Evolutionary conservation across 2,329 filamentous ascomycete genomes (phyloP), one percentile per base, ranked within the genome.

Genomic region (Cryphonectria nitschkei): DNA sequence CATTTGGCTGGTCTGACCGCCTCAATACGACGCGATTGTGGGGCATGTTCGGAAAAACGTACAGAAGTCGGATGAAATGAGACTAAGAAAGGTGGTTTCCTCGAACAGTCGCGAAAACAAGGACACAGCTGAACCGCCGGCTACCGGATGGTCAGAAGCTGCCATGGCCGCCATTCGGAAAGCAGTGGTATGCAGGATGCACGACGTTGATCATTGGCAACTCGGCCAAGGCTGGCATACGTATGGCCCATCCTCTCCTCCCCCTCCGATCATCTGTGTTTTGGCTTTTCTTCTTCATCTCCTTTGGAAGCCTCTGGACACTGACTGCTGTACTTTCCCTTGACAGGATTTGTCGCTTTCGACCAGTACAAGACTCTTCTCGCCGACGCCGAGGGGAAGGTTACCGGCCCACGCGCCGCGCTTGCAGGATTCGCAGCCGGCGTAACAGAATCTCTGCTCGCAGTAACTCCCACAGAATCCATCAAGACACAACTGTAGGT

Each of bases 141-240:
- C 86, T 98, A 77, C 86, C 92, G 65, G 90, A 92, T 69, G 92
- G 91, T 63, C 86, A 97, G 85, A 98, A 97, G 84, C 88, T 98
- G 41, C 94, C 95, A 68, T 98, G 94, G 93, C 96, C 96, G 60
- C 93, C 93, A 14, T 98, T 98, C 78, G 96, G 96, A 65, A 86
- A 83, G 76, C 94, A 97, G 81, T 99, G 96, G 96, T 99, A 99
- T 81, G 95, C 96, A 16, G 96, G 96, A 52, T 99, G 96, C 84
- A 98, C 96, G 63, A 98, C 96, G 39, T 84, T 98, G 79, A 97
- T 99, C 72, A 94, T 98, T 75, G 96, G 96, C 73, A 99, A 99
- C 83, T 97, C 94, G 68, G 87, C 96, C 79, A 99, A 99, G 84
- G 96, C 96, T 52, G 96, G 94, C 72, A 97, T 98, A 74, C 91